A percentile compares a stretch with the other conserved stretches of the same genome.
Conservation (phyloP, 352 stramenopile genomes). For the Phytophthora vignae region DNA sequence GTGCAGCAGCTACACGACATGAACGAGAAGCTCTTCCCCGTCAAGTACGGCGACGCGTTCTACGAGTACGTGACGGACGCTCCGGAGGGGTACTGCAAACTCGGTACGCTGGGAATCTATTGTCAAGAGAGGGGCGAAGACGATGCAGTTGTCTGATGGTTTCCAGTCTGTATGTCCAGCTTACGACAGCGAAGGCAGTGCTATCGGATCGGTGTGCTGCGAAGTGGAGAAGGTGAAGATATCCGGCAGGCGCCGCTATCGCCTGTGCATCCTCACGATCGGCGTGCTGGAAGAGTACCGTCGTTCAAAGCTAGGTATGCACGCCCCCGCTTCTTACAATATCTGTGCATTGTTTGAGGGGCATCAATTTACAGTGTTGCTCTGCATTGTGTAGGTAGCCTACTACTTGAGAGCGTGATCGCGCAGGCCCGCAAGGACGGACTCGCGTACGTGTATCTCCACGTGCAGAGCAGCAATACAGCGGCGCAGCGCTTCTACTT, state of each 20-base stretch:
- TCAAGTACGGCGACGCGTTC: constrained; percentile 93
- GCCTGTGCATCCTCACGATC: constrained; percentile 92
- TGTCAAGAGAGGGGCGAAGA: neutral
- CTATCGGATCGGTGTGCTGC: constrained; percentile 91
- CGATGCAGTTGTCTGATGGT: neutral
- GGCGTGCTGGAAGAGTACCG: constrained; percentile 91
- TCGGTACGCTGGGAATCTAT: constrained; percentile 41
- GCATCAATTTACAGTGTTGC: neutral
- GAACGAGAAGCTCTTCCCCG: constrained; percentile 91
- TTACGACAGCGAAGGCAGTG: constrained; percentile 73
- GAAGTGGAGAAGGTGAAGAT: constrained; percentile 72
- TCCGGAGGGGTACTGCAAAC: constrained; percentile 60
- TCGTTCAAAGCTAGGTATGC: constrained; percentile 45
- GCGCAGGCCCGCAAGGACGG: constrained; percentile 38
- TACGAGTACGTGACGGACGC: constrained; percentile 90
- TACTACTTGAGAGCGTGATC: constrained; percentile 57
- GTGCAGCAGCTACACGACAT: constrained; percentile 86
- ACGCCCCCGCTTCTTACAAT: no score
- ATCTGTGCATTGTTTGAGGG: neutral
- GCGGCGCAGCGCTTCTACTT: constrained; percentile 93
- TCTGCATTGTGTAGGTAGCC: constrained; percentile 47
- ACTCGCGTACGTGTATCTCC: constrained; percentile 83
- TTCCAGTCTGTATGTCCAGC: constrained; percentile 30
- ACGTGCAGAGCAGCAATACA: constrained; percentile 94
- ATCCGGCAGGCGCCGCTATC: constrained; percentile 13